These are phyloP conservation scores for Bipolaris sorokiniana DNA, from an alignment of 2,329 filamentous ascomycete species.

Conservation along the genomic window DNA sequence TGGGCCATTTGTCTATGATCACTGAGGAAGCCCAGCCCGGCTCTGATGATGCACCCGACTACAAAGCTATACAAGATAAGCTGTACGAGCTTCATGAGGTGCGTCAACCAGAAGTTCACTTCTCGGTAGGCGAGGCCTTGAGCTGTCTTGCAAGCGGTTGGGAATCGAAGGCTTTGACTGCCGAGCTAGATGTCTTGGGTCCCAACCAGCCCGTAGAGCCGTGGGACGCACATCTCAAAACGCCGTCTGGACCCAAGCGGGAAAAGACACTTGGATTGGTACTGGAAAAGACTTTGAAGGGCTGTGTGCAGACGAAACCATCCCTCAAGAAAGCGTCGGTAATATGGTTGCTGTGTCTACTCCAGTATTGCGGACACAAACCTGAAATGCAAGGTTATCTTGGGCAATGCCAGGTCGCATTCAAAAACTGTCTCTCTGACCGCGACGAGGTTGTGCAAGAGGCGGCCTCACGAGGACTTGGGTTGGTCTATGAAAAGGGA, in stretches of 20 bases:
- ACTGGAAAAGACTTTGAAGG: constrained; percentile 74
- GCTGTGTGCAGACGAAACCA: constrained; percentile 85
- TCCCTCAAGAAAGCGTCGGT: constrained; percentile 88
- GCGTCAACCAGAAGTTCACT: constrained; percentile 85
- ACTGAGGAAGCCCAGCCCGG: constrained; percentile 51
- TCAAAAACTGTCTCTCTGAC: constrained; percentile 84
- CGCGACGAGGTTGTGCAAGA: constrained; percentile 95
- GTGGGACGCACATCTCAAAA: constrained; percentile 38
- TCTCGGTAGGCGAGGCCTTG: constrained; percentile 87
- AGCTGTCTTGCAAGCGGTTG: constrained; percentile 79
- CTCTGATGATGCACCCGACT: constrained; percentile 39
- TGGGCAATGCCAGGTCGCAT: constrained; percentile 80
- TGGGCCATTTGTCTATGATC: constrained; percentile 77
- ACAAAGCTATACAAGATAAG: constrained; percentile 67
- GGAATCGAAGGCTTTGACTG: constrained; percentile 78
- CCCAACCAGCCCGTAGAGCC: constrained; percentile 47
- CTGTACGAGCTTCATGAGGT: constrained; percentile 82
- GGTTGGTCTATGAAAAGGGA: constrained; percentile 93
- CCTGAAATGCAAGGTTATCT: constrained; percentile 74
- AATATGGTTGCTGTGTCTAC: constrained; percentile 91
- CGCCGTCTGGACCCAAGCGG: constrained; percentile 42
- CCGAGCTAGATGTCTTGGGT: constrained; percentile 76
- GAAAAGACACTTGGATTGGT: constrained; percentile 59
- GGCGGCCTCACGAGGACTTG: constrained; percentile 86
- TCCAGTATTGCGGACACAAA: constrained; percentile 88